Base-by-base conservation (phyloP, 768 basidiomycete genomes). In the Infundibulicybe gibba region DNA sequence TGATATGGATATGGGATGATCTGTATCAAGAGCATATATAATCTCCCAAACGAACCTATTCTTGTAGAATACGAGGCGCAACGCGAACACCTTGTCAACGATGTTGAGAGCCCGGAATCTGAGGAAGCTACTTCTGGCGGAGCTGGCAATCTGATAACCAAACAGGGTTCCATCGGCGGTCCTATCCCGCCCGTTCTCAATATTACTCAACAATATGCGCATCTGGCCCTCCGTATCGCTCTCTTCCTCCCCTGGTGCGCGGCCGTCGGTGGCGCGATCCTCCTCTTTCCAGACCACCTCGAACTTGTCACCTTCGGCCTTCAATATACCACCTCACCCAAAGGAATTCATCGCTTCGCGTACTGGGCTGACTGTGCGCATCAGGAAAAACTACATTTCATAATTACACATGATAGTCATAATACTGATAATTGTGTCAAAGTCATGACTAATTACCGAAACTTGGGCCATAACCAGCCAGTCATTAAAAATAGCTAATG, bases 161-260 rank as follows among this genome's bases (percentile, higher is more conserved):
- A 10, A 4, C 35, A 38, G 17, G 17, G n/a, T 43, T n/a, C 34
- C 31, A 15, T 21, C 45, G 33, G 44, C 39, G 31, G 43, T 44
- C 16, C 16, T 30, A 11, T 32, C 45, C 6, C 32, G 21, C 43
- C 40, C 34, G 12, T 32, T 38, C 38, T 20, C 53, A 14, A 16
- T 31, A 21, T 38, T 44, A 6, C 11, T 57, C 43, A 43, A 49
- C 37, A 20, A 34, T 21, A 25, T 25, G 25, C 46, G 35, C 11
- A 49, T 54, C 31, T 58, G 38, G 43, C 61, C 16, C 44, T 63
- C 30, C 60, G 61, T 32, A 33, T 64, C 10, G 4, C 67, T 2
- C 54, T 66, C 16, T 74, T 76, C 49, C 43, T 76, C 0, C 75
- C 75, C 32, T 76, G 75, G 75, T 73, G 71, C 46, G 55, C 68